phyloP scores from a whole-genome alignment of 371 early-diverging fungal genomes.

The Rhizomucor pusillus region DNA sequence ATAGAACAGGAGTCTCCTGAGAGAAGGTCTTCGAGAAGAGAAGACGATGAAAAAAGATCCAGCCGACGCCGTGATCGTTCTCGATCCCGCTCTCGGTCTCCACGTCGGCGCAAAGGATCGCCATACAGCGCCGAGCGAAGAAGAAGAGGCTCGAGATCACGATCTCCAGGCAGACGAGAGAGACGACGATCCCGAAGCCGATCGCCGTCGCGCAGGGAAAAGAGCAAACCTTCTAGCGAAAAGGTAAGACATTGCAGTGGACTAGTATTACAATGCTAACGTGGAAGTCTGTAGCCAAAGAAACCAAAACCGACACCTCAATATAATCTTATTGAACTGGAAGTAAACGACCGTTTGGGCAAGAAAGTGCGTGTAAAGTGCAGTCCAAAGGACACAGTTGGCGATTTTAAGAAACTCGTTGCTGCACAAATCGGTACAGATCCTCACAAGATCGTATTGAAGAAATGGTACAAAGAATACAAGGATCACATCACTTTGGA shows the following conservation, averaged over 20 bases:
- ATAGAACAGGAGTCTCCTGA: slow-evolving; percentile 7
- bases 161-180: slow-evolving; percentile 11
- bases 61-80: background rate
- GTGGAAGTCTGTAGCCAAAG: slow-evolving; percentile 9
- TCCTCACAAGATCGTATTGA: slow-evolving; percentile 86
- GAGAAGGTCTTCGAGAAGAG: slow-evolving; percentile 9
- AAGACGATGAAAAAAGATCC: slow-evolving; percentile 7
- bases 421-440: slow-evolving; percentile 95
- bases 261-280: background rate
- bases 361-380: slow-evolving; percentile 90
- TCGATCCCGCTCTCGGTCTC: slow-evolving; percentile 28
- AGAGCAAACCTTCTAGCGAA: slow-evolving; percentile 3
- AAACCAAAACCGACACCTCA: slow-evolving; percentile 17
- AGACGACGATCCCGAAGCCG: slow-evolving; percentile 11
- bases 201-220: slow-evolving; percentile 7
- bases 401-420: slow-evolving; percentile 88
- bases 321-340: slow-evolving; percentile 62
- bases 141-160: slow-evolving; percentile 10
- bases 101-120: slow-evolving; percentile 8
- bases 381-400: slow-evolving; percentile 85
- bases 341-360: slow-evolving; percentile 89
- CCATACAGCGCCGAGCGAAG: slow-evolving; percentile 9
- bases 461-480: slow-evolving; percentile 89
- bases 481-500: slow-evolving; percentile 94
- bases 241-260: too few species aligned